phyloP scores from a whole-genome alignment of 2,329 filamentous ascomycete species.

The Colletotrichum sublineola region DNA sequence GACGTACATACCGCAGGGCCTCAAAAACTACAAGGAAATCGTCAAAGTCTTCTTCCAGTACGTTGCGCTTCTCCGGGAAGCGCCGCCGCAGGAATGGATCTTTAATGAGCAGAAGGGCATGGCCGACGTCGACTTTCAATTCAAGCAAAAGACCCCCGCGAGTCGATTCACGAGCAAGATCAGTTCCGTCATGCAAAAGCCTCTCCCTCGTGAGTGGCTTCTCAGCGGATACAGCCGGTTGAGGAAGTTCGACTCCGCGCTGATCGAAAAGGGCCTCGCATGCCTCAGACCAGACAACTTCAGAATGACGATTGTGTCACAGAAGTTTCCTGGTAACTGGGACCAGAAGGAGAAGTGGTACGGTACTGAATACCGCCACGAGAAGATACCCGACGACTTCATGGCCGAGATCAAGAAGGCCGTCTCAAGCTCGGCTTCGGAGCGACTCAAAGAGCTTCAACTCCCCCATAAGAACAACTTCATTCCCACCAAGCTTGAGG shows the following conservation, averaged over 20 bases:
- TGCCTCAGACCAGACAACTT: constrained; percentile 91
- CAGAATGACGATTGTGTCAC: constrained; percentile 84
- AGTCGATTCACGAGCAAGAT: constrained; percentile 89
- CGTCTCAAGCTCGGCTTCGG: constrained; percentile 66
- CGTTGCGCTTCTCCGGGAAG: constrained; percentile 85
- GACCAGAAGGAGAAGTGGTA: constrained; percentile 96
- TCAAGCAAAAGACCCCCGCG: constrained; percentile 91
- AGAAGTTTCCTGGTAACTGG: constrained; percentile 87
- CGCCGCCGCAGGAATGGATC: constrained; percentile 90
- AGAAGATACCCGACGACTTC: constrained; percentile 83
- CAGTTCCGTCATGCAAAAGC: constrained; percentile 91
- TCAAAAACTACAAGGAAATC: constrained; percentile 86
- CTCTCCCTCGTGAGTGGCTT: constrained; percentile 86
- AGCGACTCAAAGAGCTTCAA: constrained; percentile 79
- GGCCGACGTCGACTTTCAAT: constrained; percentile 94
- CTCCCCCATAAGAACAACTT: constrained; percentile 96
- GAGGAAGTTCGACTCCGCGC: constrained; percentile 82
- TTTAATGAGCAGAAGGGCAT: constrained; percentile 92
- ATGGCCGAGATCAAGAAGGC: constrained; percentile 78
- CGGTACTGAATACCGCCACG: constrained; percentile 90
- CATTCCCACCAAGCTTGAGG: constrained; percentile 91
- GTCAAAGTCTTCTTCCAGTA: constrained; percentile 92
- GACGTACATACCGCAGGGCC: constrained; percentile 59
- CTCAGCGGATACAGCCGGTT: constrained; percentile 84
- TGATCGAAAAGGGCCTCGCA: constrained; percentile 80